Evolutionary conservation across 164 flowering plant genomes (phyloP), one percentile per base, ranked within the genome.

Genomic region (Saururus chinensis): DNA sequence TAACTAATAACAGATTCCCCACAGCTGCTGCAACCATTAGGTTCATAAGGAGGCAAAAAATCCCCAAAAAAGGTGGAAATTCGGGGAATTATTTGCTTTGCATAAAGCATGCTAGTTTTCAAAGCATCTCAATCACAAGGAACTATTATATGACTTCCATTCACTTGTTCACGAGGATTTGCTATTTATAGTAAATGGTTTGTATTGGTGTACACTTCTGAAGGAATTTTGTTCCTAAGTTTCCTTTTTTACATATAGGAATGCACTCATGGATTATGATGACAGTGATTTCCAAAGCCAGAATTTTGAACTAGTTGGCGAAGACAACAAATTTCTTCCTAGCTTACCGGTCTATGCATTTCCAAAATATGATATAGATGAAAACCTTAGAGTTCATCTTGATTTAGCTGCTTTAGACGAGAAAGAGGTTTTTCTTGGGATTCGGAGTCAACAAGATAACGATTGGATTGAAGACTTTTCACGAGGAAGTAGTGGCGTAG

Each of bases 391-490:
- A 56, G 84, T 78, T 57, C 80, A 79, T 74, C 51, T 87, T 68
- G 88, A 87, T 65, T 90, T 87, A 79, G 80, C 81, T 70, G 1
- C 17, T 14, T 73, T 88, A 67, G 92, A 82, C 64, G 99, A 83
- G 66, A 82, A 88, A 70, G 95, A 87, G 76, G 90, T 80, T 72
- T 85, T 90, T 64, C 90, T 93, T 70, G 96, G 89, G 40, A 83
- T 86, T 61, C 82, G 78, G 68, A 81, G 81, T 79, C 91, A 82
- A 74, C 95, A 83, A 80, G 89, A 82, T 62, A 87, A 75, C 69
- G 85, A 79, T 64, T 95, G 99, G 97, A 91, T 91, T 65, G 93
- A 84, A 66, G 97, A 87, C 40, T 91, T 74, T 63, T 84, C 96
- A 20, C 76, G 83, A 25, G 89, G 78, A 23, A 74, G 78, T 75